Evolutionary conservation across 768 basidiomycete species (phyloP), one percentile per base, ranked within the genome.

Genomic region (Boletales sp.): DNA sequence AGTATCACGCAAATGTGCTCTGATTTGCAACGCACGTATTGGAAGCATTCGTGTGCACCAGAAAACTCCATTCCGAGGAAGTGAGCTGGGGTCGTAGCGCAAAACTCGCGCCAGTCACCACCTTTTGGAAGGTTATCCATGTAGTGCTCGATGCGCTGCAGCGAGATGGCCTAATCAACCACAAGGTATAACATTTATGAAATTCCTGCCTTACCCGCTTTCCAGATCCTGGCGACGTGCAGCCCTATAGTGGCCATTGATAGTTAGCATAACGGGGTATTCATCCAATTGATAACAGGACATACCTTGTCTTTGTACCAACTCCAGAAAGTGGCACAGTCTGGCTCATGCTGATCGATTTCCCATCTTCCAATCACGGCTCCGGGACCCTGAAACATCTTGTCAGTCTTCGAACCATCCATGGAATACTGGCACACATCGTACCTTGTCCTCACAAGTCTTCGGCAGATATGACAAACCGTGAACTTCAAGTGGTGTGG

Each of bases 301-400:
- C 54, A 50, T 51, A 46, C 70, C 58, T 65, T 63, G 46, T 71
- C 65, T 9, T 61, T 59, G 51, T 66, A 66, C 49, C 51, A 52
- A 25, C 33, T 45, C 57, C 68, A 71, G 30, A 54, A 60, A 0
- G 69, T 18, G 2, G 40, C 41, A 40, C 70, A 71, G 15, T 57
- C 58, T 1, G 70, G 57, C 49, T 71, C 68, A 12, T 58, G 49
- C 36, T 56, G 59, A 41, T 64, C 50, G 12, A 66, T 45, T 6
- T 46, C 54, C 63, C 64, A 71, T 32, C 47, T 49, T 9, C 70
- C 68, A 8, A 60, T 19, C 7, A 63, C 53, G 13, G 34, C 41
- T 5, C 62, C 50, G 44, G 54, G 42, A 35, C 60, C 56, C 61
- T 62, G 15, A 19, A 10, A 45, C 25, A 11, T 36, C 7, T 7